Evolutionary conservation across 108 stramenopile species (phyloP).

Genomic region (Discostella stelligeroides): DNA sequence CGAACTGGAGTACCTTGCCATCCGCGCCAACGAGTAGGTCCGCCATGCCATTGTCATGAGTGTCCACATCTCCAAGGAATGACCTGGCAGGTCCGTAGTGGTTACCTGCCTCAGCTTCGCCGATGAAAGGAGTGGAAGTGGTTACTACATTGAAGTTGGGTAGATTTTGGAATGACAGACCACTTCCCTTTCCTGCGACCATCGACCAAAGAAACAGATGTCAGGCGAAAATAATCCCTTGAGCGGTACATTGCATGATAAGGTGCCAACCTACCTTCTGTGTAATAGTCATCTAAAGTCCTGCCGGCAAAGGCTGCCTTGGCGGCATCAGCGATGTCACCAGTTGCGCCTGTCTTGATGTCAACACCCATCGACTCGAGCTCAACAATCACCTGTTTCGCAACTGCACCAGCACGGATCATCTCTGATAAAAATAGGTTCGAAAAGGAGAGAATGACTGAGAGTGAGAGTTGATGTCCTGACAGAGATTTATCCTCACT

Average conservation of each 20-base stretch:
- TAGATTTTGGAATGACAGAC: conserved; percentile 53
- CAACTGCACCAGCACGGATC: conserved; percentile 67
- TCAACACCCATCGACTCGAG: conserved; percentile 51
- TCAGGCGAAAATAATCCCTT: not conserved
- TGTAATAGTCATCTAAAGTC: conserved; percentile 61
- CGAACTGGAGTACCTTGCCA: conserved; percentile 55
- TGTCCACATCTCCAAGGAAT: conserved; percentile 43
- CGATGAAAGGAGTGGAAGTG: conserved; percentile 42
- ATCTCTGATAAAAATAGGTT: no score
- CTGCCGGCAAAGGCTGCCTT: conserved; percentile 52
- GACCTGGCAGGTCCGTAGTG: conserved; percentile 58
- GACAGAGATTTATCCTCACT: no score
- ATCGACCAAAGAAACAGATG: not conserved
- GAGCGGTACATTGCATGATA: not conserved
- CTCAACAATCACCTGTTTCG: conserved; percentile 49
- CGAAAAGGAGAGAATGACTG: no score
- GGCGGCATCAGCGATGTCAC: conserved; percentile 20
- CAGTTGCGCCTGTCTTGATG: conserved; percentile 43
- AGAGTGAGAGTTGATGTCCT: no score
- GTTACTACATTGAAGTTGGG: conserved; percentile 44
- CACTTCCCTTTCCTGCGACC: conserved; percentile 40
- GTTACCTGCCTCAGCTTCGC: conserved; percentile 47
- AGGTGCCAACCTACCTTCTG: conserved; percentile 41
- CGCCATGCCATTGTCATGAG: conserved; percentile 51
- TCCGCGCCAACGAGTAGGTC: conserved; percentile 48